Conservation (phyloP, 2,329 filamentous ascomycete genomes). For the Zymoseptoria ardabiliae region DNA sequence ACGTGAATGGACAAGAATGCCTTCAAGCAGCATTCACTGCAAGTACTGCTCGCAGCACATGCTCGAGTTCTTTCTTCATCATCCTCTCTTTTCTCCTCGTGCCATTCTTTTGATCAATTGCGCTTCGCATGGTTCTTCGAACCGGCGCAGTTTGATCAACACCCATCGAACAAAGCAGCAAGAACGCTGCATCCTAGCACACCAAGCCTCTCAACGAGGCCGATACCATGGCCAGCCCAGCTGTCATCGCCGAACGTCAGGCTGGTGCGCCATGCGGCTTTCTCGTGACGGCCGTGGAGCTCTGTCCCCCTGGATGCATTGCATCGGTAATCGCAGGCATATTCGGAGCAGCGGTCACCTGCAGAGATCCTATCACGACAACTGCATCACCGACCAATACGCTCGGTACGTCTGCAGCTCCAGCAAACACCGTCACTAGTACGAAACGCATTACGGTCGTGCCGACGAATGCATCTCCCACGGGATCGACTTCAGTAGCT, state of each 20-base stretch:
- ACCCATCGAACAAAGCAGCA: not conserved
- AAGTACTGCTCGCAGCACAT: not conserved
- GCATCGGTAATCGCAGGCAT: not conserved
- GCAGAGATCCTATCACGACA: not conserved
- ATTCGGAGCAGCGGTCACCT: not conserved
- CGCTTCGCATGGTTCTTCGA: not conserved
- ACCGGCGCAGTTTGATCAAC: not conserved
- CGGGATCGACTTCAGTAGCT: not conserved
- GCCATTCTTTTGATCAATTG: not conserved
- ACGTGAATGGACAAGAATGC: not conserved
- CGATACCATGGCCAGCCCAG: not conserved
- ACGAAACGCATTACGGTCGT: not conserved
- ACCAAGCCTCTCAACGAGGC: not conserved
- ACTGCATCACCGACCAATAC: not conserved
- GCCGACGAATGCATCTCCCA: not conserved
- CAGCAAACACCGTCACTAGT: not conserved
- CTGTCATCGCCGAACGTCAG: not conserved
- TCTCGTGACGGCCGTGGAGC: not conserved
- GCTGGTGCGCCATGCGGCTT: not conserved
- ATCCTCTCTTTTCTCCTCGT: not conserved
- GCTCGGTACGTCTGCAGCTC: not conserved
- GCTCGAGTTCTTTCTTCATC: not conserved
- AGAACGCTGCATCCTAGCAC: not conserved
- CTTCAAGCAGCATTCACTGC: not conserved
- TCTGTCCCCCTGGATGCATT: not conserved